Evolutionary conservation across 176 grass and related monocot genomes (phyloP).

Genomic region (Cocos nucifera): DNA sequence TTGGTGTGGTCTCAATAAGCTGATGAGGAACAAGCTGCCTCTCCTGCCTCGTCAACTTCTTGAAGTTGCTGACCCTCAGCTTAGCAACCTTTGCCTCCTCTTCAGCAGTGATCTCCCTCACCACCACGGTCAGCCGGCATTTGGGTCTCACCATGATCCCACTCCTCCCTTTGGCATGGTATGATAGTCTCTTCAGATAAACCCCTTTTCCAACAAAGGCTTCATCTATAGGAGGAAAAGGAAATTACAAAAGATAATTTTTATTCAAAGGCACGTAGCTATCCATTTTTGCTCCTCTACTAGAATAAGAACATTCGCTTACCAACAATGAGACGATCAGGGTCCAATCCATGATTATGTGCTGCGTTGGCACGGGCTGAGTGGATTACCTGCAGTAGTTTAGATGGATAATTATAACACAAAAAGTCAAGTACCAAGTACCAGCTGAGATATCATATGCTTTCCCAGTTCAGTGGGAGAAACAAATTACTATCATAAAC

Average conservation of each 20-base stretch:
- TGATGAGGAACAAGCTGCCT: conserved; percentile 72
- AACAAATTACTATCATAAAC: not conserved
- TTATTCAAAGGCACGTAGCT: too few species aligned
- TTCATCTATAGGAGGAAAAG: conserved; percentile 32
- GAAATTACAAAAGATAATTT: not conserved
- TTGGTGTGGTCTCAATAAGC: conserved; percentile 69
- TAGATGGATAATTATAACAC: too few species aligned
- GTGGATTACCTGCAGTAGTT: conserved; percentile 62
- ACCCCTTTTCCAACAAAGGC: conserved; percentile 90
- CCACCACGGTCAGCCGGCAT: conserved; percentile 77
- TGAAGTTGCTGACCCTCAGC: conserved; percentile 84
- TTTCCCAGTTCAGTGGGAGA: too few species aligned
- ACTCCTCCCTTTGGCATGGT: conserved; percentile 68
- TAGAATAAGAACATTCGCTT: conserved; percentile 14
- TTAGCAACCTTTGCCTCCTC: conserved; percentile 88
- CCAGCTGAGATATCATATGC: too few species aligned
- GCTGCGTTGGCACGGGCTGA: conserved; percentile 83
- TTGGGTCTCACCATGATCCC: conserved; percentile 74
- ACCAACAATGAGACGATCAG: conserved; percentile 84
- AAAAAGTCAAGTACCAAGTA: too few species aligned
- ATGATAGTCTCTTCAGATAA: conserved; percentile 67
- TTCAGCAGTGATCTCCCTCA: conserved; percentile 73
- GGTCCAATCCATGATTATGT: conserved; percentile 72
- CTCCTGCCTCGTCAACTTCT: conserved; percentile 75
- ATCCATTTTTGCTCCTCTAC: too few species aligned